Base-by-base conservation (phyloP, 2,329 filamentous ascomycete species). In the Ascochyta pisi region DNA sequence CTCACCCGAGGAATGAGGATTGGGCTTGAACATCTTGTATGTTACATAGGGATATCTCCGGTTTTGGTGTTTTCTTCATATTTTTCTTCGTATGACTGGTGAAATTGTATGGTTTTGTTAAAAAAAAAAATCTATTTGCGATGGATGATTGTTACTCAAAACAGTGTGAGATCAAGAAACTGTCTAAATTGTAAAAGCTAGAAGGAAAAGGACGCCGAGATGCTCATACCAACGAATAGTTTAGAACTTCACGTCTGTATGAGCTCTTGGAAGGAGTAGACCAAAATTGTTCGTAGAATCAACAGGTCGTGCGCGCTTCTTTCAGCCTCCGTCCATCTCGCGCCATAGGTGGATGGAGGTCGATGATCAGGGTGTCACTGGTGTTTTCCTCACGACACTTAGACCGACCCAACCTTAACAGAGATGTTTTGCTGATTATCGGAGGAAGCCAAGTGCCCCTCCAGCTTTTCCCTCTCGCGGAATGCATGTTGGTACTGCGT, bases 21-120 rank as follows among this genome's bases (percentile, higher is more conserved):
- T 54, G 45, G 33, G 40, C 45, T 12, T 50, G 23, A 41, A 13
- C 3, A 3, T 35, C 45, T 31, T n/a, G 9, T 54, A 41, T 27
- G 26, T 39, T 15, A 34, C 9, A 26, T 29, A n/a, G 9, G n/a
- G 19, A 29, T 29, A 3, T 27, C 13, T 7, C 3, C 1, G 10
- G 22, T 15, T 16, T 41, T 15, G 12, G 12, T 13, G 29, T 5
- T 9, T 13, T 33, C 6, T 38, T 3, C 16, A 7, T 33, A 16
- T 2, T 33, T 12, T 38, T 43, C 29, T 41, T n/a, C 27, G 16
- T 38, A 24, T 38, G 26, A 19, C 23, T 37, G 24, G 29, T 13
- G 24, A 24, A 13, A 34, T 27, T 16, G 13, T 12, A 16, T 27
- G 6, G 15, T 10, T n/a, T 8, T 12, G 7, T 26, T 26, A 5